These are phyloP conservation scores for Protomyces arabidopsidicola DNA, from an alignment of 1,139 yeast species.

Conservation along the genomic window DNA sequence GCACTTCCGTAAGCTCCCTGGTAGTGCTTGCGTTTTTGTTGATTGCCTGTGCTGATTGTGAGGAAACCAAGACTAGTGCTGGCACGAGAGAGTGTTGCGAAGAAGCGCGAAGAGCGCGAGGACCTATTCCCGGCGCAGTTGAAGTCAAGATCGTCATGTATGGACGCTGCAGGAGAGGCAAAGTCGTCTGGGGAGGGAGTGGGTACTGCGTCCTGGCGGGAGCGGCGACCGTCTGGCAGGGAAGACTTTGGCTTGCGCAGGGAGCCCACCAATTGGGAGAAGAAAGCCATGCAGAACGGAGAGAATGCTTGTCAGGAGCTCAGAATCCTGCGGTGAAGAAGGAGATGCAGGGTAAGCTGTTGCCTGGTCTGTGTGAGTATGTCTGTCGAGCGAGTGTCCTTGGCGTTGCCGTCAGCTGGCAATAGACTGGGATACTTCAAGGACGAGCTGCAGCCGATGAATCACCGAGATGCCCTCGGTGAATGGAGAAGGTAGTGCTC, in stretches of 20 bases:
- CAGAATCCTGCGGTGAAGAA: too few species aligned
- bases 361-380: too few species aligned
- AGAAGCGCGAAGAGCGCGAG: not conserved
- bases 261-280: not conserved
- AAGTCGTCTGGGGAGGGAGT: not conserved
- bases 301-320: too few species aligned
- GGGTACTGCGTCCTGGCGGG: not conserved
- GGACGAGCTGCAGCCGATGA: too few species aligned
- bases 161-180: not conserved
- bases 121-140: not conserved
- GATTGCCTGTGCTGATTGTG: not conserved
- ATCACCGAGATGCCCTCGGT: too few species aligned
- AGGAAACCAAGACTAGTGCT: not conserved
- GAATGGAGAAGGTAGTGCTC: too few species aligned
- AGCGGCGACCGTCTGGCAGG: not conserved
- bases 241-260: not conserved
- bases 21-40: not conserved
- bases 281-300: not conserved
- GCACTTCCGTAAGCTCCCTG: too few species aligned
- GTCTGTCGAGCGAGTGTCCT: too few species aligned
- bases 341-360: too few species aligned
- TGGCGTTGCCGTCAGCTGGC: too few species aligned
- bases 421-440: too few species aligned
- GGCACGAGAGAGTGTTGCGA: not conserved
- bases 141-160: not conserved